Evolutionary conservation across 495 filamentous ascomycete species (phyloP).

Genomic region (Penicillium pancosmium): DNA sequence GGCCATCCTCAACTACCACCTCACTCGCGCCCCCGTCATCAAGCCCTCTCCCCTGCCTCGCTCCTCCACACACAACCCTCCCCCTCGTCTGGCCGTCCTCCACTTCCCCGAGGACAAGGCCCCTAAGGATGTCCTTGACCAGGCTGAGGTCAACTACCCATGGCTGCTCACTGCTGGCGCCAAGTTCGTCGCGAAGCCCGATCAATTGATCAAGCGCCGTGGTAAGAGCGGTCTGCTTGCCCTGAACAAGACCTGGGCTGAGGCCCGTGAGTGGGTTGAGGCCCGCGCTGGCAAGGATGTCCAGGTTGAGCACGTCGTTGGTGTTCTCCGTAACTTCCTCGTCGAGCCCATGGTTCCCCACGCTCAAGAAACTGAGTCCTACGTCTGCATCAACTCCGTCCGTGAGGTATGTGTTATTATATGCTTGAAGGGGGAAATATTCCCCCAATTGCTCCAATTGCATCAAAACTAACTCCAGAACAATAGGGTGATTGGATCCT

Average conservation of each 20-base stretch:
- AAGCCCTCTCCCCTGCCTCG: constrained; percentile 93
- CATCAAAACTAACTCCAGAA: constrained; percentile 15
- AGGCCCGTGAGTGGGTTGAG: constrained; percentile 91
- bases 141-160: constrained; percentile 92
- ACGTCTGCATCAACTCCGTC: constrained; percentile 95
- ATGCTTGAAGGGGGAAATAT: not conserved
- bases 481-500: constrained; percentile 96
- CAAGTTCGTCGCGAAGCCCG: constrained; percentile 98
- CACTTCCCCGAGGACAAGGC: constrained; percentile 88
- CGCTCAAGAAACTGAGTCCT: constrained; percentile 90
- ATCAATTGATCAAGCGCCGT: constrained; percentile 98
- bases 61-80: constrained; percentile 85
- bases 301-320: constrained; percentile 88
- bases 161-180: constrained; percentile 82
- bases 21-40: constrained; percentile 96
- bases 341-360: constrained; percentile 99
- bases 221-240: constrained; percentile 97
- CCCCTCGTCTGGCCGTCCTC: constrained; percentile 86
- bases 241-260: constrained; percentile 96
- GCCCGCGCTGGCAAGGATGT: constrained; percentile 87
- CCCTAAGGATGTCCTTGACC: constrained; percentile 84
- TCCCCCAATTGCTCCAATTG: not conserved
- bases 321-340: constrained; percentile 89
- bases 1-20: constrained; percentile 99
- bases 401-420: constrained; percentile 69